Evolutionary conservation across 305 asterid species (phyloP), one percentile per base, ranked within the genome.

Genomic region (Fraxinus floribunda): DNA sequence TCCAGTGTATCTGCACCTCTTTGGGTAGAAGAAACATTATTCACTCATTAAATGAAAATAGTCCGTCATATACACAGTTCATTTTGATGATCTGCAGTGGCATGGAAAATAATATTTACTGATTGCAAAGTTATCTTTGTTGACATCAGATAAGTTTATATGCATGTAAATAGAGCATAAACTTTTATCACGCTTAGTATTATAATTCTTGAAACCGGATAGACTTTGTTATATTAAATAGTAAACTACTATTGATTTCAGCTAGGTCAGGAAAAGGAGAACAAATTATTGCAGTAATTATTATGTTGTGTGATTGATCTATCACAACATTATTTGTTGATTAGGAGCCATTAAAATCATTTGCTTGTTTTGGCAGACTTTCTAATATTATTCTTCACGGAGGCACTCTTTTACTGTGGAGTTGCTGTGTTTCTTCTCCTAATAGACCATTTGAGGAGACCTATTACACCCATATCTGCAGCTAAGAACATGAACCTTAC

Each of bases 371-470:
- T 10, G 92, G 89, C 97, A 95, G 98, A 94, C 81, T 95, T 95
- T 88, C 96, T 94, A 75, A 95, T 95, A 84, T 84, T 95, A 88
- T 95, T 95, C 94, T 95, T 95, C 88, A 95, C 97, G 49, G 98
- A 95, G 90, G 98, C 96, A 82, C 85, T 95, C 64, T 95, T 95
- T 91, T 95, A 95, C 91, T 88, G 93, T 66, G 99, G 99, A 86
- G 95, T 90, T 84, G 97, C 94, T 39, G 85, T 85, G 77, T 94
- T 92, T 89, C 97, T 95, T 85, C 85, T 91, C 82, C 88, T 93
- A 81, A 86, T 93, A 73, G 93, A 95, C 90, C 88, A 77, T 85
- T 90, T 90, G 82, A 82, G 89, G 85, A 90, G 94, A 83, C 94
- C 90, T 8, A 74, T 79, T 76, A 86, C 81, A 85, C 85, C 89